Evolutionary conservation across 345 rosid genomes (phyloP).

Genomic region (Eucalyptus erythrocorys): DNA sequence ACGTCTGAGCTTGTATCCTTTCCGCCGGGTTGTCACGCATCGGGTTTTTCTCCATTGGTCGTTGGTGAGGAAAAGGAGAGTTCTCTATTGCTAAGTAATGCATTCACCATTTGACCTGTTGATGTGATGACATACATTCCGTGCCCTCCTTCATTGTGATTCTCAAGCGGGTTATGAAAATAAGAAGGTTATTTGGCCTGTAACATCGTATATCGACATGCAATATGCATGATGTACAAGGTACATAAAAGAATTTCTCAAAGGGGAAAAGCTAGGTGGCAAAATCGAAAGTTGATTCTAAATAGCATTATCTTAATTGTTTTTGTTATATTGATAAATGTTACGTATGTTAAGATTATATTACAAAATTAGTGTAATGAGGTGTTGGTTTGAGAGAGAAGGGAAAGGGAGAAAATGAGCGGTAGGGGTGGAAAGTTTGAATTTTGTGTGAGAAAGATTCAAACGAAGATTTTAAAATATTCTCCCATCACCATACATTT

Average conservation of each 20-base stretch:
- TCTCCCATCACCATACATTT: background rate
- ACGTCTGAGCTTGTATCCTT: background rate
- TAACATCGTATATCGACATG: background rate
- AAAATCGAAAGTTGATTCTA: background rate
- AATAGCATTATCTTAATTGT: background rate
- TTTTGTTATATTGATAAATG: background rate
- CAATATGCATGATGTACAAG: background rate
- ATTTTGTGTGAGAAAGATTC: background rate
- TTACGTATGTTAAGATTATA: background rate
- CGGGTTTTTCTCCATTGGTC: background rate
- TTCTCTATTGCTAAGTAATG: background rate
- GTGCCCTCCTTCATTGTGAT: background rate
- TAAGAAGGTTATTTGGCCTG: background rate
- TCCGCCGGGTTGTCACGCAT: background rate
- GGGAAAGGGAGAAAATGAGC: background rate
- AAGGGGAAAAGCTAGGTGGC: background rate
- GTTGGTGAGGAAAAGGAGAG: background rate
- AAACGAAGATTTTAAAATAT: too few relatives aligned
- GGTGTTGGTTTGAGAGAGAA: background rate
- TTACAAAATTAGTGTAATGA: background rate
- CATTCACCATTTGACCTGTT: background rate
- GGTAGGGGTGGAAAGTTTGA: background rate
- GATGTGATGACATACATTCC: background rate
- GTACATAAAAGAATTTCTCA: background rate
- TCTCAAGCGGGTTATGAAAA: background rate